Percentiles rank a stretch among this genome's conserved stretches.
These are phyloP conservation scores for Trypanosoma congolense DNA, from an alignment of 208 protist species.

Conservation along the genomic window DNA sequence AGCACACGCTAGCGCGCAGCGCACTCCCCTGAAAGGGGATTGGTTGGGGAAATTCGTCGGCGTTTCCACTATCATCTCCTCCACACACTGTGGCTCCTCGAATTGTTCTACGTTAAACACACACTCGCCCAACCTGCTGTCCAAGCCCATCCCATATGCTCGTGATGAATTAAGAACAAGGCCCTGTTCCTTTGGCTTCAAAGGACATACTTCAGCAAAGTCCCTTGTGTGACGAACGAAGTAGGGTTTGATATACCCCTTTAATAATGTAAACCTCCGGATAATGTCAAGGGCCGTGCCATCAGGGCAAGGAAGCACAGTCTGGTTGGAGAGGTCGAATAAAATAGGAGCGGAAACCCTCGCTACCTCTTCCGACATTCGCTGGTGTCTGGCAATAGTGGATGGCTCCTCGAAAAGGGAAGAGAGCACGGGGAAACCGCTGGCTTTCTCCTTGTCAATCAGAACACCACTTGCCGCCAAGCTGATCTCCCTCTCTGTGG, in stretches of 20 bases:
- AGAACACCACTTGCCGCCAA: conserved; percentile 46
- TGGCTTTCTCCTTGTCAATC: conserved; percentile 28
- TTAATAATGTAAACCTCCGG: conserved; percentile 13
- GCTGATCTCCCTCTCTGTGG: conserved; percentile 36
- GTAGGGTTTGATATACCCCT: conserved; percentile 12
- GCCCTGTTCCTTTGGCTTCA: conserved; percentile 21
- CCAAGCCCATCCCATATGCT: neutral
- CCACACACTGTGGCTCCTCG: conserved; percentile 35
- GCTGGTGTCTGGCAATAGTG: conserved; percentile 6
- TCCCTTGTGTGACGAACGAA: conserved; percentile 18
- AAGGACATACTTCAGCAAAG: neutral
- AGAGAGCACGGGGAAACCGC: conserved; percentile 52
- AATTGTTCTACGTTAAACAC: conserved; percentile 79
- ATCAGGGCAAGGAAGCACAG: neutral
- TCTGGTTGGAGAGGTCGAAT: neutral
- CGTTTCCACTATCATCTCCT: conserved; percentile 32
- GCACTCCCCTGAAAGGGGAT: conserved; percentile 12
- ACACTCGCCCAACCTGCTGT: conserved; percentile 15
- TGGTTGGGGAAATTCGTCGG: conserved; percentile 45
- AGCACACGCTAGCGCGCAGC: conserved; percentile 32
- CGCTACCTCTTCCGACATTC: conserved; percentile 7
- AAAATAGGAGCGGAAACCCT: conserved; percentile 15
- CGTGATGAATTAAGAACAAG: neutral
- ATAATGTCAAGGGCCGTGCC: conserved; percentile 4
- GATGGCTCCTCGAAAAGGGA: conserved; percentile 14